Base-by-base conservation (phyloP, 2,329 filamentous ascomycete species). In the Penicillium fuscoglaucum region DNA sequence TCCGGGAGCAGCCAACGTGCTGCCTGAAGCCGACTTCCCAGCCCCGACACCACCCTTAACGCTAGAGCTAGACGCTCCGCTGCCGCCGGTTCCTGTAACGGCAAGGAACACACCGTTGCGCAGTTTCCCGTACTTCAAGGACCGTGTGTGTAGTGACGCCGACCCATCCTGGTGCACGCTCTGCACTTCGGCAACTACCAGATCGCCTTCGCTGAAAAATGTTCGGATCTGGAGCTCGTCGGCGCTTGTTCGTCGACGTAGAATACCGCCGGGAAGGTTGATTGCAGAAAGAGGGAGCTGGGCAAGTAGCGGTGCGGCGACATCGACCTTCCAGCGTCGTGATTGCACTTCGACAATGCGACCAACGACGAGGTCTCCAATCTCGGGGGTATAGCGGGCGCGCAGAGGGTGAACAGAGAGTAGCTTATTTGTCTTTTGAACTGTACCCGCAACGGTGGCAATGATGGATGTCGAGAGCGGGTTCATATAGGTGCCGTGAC, bases 191-290 rank as follows among this genome's bases (percentile, higher is more conserved):
- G 95, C 95, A 19, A 98, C 90, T 17, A 99, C 80, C 52, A 99
- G 79, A 73, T 99, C 95, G 13, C 95, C 95, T 76, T 99, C 95
- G 55, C 89, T 88, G 79, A 99, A 98, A 77, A 97, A 99, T n/a
- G 87, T 91, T 51, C 95, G 87, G 76, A 99, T 98, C 77, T 98
- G 95, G 69, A 99, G 83, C 80, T 98, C 95, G 75, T 99, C 95
- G 17, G 95, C 96, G 70, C 93, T 93, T 29, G 95, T 99, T 64
- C 95, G 84, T 72, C 93, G 90, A 58, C 95, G 86, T 68, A 97
- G 82, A 64, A 96, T 96, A 35, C 95, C 95, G 57, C 95, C 95
- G 0, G 95, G 95, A 2, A 99, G 81, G 73, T 99, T 99, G 77
- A 99, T 98, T 61, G 90, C 89, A 54, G 87, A 90, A 44, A 99